These are phyloP conservation scores for Cordyceps fumosorosea DNA, from an alignment of 2,329 filamentous ascomycete species.

Conservation along the genomic window DNA sequence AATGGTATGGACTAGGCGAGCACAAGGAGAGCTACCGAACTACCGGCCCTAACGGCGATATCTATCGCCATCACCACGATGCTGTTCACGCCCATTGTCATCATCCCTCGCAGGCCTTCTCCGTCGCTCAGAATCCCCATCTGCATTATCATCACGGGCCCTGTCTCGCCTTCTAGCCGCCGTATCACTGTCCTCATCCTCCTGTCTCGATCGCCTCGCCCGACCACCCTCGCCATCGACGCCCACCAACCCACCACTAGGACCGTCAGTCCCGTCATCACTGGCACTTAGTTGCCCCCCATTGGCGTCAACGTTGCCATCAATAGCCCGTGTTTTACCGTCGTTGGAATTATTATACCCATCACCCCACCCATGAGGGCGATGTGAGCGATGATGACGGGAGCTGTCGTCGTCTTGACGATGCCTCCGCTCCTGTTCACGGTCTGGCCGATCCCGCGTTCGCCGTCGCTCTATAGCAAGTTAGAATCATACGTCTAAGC, in stretches of 20 bases:
- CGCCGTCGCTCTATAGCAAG: constrained; percentile 2
- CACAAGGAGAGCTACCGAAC: not conserved
- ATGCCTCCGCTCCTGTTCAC: constrained; percentile 11
- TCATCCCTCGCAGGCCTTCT: constrained; percentile 19
- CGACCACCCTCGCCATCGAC: not conserved
- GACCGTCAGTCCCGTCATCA: not conserved
- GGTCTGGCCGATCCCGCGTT: not conserved
- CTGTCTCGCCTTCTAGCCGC: not conserved
- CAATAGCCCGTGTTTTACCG: constrained; percentile 14
- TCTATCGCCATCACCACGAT: constrained; percentile 17
- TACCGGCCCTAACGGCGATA: not conserved
- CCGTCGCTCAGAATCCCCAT: constrained; percentile 20
- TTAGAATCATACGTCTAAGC: constrained; percentile 2
- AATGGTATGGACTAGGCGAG: not conserved
- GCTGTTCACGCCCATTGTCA: constrained; percentile 21
- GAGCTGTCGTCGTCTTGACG: constrained; percentile 22
- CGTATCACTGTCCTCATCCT: not conserved
- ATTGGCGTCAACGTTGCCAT: not conserved
- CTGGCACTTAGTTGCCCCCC: not conserved
- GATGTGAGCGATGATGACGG: constrained; percentile 24
- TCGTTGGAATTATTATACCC: constrained; percentile 22
- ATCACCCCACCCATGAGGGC: constrained; percentile 21
- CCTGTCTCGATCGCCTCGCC: not conserved
- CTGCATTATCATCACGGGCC: not conserved
- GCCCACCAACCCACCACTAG: not conserved